phyloP scores from a whole-genome alignment of 1,284 basidiomycete species.

The Neolentinus lepideus region DNA sequence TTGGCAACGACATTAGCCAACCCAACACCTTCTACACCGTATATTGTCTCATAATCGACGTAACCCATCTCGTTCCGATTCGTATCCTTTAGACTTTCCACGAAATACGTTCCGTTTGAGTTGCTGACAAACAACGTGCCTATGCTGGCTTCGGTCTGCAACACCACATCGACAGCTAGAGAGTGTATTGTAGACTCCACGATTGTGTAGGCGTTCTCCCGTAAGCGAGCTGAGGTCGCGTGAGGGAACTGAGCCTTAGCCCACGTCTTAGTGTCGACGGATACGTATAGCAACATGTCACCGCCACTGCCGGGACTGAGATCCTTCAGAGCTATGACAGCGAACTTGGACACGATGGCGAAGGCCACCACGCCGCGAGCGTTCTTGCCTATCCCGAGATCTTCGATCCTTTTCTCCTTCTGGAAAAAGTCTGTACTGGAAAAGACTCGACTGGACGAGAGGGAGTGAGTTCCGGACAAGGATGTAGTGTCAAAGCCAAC shows the following conservation, averaged over 20 bases:
- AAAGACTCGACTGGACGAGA: constrained; percentile 70
- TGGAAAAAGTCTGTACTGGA: constrained; percentile 81
- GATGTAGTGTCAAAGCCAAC: constrained; percentile 70
- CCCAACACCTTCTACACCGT: constrained; percentile 91
- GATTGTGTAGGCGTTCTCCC: constrained; percentile 92
- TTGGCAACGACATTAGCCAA: constrained; percentile 87
- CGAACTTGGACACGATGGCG: constrained; percentile 87
- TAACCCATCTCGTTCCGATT: constrained; percentile 84
- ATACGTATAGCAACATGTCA: constrained; percentile 83
- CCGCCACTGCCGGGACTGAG: constrained; percentile 38
- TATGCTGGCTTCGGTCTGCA: constrained; percentile 64
- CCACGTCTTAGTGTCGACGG: constrained; percentile 78
- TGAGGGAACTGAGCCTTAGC: constrained; percentile 83
- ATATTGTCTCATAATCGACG: constrained; percentile 90
- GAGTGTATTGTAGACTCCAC: constrained; percentile 92
- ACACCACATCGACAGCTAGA: constrained; percentile 88
- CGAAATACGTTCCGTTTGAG: constrained; percentile 91
- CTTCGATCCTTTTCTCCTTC: constrained; percentile 56
- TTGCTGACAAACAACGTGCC: constrained; percentile 95
- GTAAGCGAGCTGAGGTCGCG: constrained; percentile 68
- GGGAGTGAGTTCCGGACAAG: constrained; percentile 38
- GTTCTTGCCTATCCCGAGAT: constrained; percentile 78
- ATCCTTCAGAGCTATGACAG: constrained; percentile 81
- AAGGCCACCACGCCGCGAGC: constrained; percentile 83
- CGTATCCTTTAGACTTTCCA: constrained; percentile 86